Base-by-base conservation (phyloP, 805 yeast genomes). In the Tetrapisispora iriomotensis region DNA sequence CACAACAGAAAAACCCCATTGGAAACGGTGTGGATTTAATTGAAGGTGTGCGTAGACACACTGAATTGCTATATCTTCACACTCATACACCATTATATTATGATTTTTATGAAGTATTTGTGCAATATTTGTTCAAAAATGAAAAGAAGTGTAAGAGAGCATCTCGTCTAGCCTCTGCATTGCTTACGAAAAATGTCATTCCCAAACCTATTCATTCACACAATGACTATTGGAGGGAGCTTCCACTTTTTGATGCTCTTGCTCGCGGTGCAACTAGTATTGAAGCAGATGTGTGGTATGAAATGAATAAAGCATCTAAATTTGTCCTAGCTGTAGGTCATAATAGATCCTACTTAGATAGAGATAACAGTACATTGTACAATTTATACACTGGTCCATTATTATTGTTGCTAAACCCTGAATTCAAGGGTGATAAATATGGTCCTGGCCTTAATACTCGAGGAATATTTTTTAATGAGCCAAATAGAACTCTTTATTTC, bases 271-370 rank as follows among this genome's bases (percentile, higher is more conserved):
- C 72, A 27, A 64, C 65, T 31, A 72, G 81, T 36, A 65, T 79
- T 1, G 87, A 79, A 56, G 79, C 79, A n/a, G 87, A 79, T 49
- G 68, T 77, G 14, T 78, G 81, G 82, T 58, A 58, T 34, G 49
- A 54, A 6, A 23, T 22, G 13, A 9, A 34, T 21, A 57, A 60
- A 4, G 50, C 58, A 4, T 60, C 58, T 12, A 62, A 62, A 26
- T 50, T 61, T 33, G 67, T 66, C 29, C 56, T 79, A 13, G 78
- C 70, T 36, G 82, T 81, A 21, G 86, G 86, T 2, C 88, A 82
- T 53, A 72, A 72, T 42, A 62, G 64, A 40, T 62, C 63, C 6
- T 68, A 68, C 33, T 58, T 81, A 43, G 59, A 64, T 27, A 56
- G 68, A 6, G 38, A 41, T 3, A 60, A 60, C 18, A 62, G 66